Evolutionary conservation across 169 alveolate genomes (phyloP).

Genomic region (Haemoproteus tartakovskyi): DNA sequence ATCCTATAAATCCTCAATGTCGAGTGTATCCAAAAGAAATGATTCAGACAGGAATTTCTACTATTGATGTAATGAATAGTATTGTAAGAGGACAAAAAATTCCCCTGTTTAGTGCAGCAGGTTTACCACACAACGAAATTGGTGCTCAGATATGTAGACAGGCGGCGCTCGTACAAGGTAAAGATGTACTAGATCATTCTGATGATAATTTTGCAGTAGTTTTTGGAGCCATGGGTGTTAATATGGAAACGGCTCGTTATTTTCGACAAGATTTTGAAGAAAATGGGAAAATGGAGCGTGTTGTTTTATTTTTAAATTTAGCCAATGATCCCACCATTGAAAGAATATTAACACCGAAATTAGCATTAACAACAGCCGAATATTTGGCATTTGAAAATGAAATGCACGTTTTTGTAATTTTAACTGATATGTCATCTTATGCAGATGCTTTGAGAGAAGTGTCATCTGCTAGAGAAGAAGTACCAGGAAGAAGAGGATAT

Average conservation of each 20-base stretch:
- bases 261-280: conserved; percentile 99
- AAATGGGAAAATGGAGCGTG: conserved; percentile 99
- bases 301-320: conserved; percentile 96
- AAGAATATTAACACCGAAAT: conserved; percentile 97
- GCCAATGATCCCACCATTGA: conserved; percentile 99
- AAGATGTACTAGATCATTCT: conserved; percentile 96
- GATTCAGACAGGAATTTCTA: conserved; percentile 99
- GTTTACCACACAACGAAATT: conserved; percentile 99
- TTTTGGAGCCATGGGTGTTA: conserved; percentile 99
- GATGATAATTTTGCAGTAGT: conserved; percentile 99
- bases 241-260: conserved; percentile 99
- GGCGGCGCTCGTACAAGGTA: conserved; percentile 97
- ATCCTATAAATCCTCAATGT: conserved; percentile 97
- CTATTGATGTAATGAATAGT: conserved; percentile 99
- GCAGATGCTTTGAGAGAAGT: conserved; percentile 99
- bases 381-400: conserved; percentile 98
- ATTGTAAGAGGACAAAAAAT: conserved; percentile 99
- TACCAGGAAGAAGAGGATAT: conserved; percentile 99
- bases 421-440: conserved; percentile 99
- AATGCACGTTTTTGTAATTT: conserved; percentile 96
- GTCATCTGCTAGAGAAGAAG: conserved; percentile 99
- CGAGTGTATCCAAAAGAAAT: conserved; percentile 98
- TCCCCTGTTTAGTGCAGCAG: conserved; percentile 99
- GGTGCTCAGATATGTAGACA: conserved; percentile 99
- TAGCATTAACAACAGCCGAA: conserved; percentile 99